Percentiles rank a stretch among this genome's conserved stretches.
Conservation (phyloP, 2,329 filamentous ascomycete species). For the Colletotrichum tropicale region DNA sequence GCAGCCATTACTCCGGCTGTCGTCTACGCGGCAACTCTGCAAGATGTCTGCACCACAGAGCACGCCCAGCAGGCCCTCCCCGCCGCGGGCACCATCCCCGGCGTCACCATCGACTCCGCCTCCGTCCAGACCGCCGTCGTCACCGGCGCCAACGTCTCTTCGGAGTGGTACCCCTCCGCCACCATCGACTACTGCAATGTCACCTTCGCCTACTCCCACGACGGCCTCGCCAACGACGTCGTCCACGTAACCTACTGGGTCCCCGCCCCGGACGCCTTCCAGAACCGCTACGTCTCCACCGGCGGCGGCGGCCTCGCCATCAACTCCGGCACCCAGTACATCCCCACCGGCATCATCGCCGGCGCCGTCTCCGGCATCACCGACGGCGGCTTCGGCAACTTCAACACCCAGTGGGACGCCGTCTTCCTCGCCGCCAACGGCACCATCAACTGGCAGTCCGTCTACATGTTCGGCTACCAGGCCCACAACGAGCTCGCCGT, state of each 20-base stretch:
- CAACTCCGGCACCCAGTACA: slow-evolving; percentile 33
- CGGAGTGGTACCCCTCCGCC: slow-evolving; percentile 31
- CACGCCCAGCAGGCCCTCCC: slow-evolving; percentile 26
- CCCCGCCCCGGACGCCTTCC: slow-evolving; percentile 43
- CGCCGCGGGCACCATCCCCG: slow-evolving; percentile 25
- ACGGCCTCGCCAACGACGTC: slow-evolving; percentile 34
- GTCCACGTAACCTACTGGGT: slow-evolving; percentile 45
- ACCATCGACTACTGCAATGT: slow-evolving; percentile 49
- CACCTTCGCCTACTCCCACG: slow-evolving; percentile 48
- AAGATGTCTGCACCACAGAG: slow-evolving; percentile 23
- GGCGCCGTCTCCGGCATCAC: slow-evolving; percentile 54
- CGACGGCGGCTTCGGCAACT: slow-evolving; percentile 54
- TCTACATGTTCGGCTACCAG: slow-evolving; percentile 10
- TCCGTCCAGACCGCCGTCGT: slow-evolving; percentile 32
- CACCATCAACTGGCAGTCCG: slow-evolving; percentile 7
- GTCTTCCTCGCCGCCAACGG: slow-evolving; percentile 39
- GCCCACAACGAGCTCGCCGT: background rate
- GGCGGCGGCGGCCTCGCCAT: slow-evolving; percentile 52
- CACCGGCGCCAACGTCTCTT: slow-evolving; percentile 33
- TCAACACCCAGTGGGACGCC: slow-evolving; percentile 40
- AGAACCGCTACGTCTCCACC: slow-evolving; percentile 49
- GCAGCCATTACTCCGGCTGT: background rate
- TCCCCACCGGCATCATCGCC: slow-evolving; percentile 46
- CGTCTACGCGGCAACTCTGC: slow-evolving; percentile 21
- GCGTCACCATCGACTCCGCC: slow-evolving; percentile 29